phyloP scores from a whole-genome alignment of 208 protist genomes.

The Herpetomonas muscarum region DNA sequence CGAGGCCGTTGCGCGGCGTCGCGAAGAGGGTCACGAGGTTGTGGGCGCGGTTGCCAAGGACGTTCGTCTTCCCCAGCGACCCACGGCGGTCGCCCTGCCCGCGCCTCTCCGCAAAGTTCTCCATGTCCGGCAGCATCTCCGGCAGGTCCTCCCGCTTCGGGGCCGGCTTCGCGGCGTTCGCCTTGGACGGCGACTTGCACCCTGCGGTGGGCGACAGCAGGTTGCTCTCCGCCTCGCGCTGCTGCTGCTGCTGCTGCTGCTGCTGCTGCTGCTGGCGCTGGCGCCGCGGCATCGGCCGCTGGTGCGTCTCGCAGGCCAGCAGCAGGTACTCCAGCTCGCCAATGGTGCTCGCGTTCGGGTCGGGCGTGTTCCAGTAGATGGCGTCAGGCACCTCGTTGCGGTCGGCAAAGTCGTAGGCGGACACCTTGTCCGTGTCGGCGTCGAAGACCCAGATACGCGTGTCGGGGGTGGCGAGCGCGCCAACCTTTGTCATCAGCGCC shows the following conservation, averaged over 20 bases:
- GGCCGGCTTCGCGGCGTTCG: slow-evolving; percentile 8
- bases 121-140: slow-evolving; percentile 76
- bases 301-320: slow-evolving; percentile 85
- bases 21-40: slow-evolving; percentile 89
- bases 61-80: slow-evolving; percentile 54
- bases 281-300: slow-evolving; percentile 11
- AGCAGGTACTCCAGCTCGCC: slow-evolving; percentile 87
- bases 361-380: slow-evolving; percentile 88
- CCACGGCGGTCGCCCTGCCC: slow-evolving; percentile 25
- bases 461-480: slow-evolving; percentile 41
- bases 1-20: slow-evolving; percentile 60
- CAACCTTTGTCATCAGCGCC: slow-evolving; percentile 67
- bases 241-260: slow-evolving; percentile 7
- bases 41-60: slow-evolving; percentile 56
- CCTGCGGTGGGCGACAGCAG: background rate
- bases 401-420: slow-evolving; percentile 70
- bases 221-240: background rate
- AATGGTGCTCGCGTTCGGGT: slow-evolving; percentile 77
- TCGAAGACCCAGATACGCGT: slow-evolving; percentile 89
- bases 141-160: slow-evolving; percentile 40
- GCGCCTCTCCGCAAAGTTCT: slow-evolving; percentile 73
- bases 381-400: slow-evolving; percentile 68
- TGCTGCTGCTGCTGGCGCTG: background rate
- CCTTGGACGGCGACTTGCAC: slow-evolving; percentile 8
- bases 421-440: slow-evolving; percentile 82